Base-by-base conservation (phyloP, 345 rosid species). In the Rubroshorea leprosula region DNA sequence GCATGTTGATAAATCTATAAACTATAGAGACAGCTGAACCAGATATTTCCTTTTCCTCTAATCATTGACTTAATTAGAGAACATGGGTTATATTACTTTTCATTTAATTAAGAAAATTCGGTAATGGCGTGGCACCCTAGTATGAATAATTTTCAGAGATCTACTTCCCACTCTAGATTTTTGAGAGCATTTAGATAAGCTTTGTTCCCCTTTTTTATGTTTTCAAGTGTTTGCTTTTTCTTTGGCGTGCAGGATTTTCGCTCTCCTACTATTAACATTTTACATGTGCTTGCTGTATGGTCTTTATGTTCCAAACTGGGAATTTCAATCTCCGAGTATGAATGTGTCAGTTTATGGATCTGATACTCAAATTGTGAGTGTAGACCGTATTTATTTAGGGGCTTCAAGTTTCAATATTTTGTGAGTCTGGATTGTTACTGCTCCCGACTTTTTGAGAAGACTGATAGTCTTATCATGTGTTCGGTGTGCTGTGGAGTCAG, bases 231-330 rank as follows among this genome's bases (percentile, higher is more conserved):
- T 66, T 12, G 8, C 4, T 8, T 10, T 35, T 35, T 35, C 39
- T 68, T 31, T 69, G 11, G 44, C 65, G 27, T 72, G 75, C 73
- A 82, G 87, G 87, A 58, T 72, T 58, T 52, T 66, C 66, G 68
- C 77, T 61, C 35, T 68, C 43, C 51, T 70, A 0, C 49, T 78
- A 44, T 72, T 83, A 65, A 54, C 67, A 24, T 12, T 70, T 51
- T 78, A 82, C 58, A 66, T 72, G 68, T 63, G 72, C 68, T 60
- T 76, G 70, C 58, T 77, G 23, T 77, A 82, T 68, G 82, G 82
- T 57, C 80, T 82, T 56, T 71, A 62, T 74, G 77, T 79, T 72
- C 84, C 87, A 55, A 62, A 76, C 68, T 82, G 84, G 87, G 69
- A 67, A 65, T 82, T 69, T 63, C 78, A 76, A 64, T 71, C 69